phyloP scores from a whole-genome alignment of 2,329 filamentous ascomycete genomes.

The Helminthosporium solani region DNA sequence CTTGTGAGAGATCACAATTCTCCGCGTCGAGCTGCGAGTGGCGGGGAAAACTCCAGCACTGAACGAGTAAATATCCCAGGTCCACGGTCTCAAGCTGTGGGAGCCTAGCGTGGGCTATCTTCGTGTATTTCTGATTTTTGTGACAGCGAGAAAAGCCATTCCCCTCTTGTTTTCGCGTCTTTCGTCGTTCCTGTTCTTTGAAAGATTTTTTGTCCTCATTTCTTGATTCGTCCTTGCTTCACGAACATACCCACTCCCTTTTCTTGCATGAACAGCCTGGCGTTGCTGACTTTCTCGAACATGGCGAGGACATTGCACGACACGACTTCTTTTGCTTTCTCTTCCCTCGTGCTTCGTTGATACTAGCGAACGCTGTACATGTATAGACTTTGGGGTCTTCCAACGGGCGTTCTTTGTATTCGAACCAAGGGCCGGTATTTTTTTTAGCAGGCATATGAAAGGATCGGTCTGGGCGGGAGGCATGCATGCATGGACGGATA shows the following conservation, averaged over 20 bases:
- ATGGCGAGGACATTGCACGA: neutral
- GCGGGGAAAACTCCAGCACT: constrained; percentile 15
- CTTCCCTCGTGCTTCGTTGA: neutral
- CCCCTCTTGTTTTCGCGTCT: neutral
- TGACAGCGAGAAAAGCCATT: neutral
- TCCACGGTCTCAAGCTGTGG: constrained; percentile 14
- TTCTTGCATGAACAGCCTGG: neutral
- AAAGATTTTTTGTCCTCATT: neutral
- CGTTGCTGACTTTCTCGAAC: neutral
- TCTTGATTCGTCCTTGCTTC: neutral
- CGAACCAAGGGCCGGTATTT: neutral
- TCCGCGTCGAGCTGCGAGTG: constrained; percentile 11
- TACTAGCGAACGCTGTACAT: neutral
- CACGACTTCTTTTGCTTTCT: neutral
- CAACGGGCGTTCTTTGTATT: neutral
- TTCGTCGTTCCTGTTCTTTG: neutral
- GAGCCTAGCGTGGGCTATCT: constrained; percentile 14
- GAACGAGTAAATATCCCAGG: constrained; percentile 12
- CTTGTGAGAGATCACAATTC: constrained; percentile 11
- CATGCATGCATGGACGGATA: too few species aligned
- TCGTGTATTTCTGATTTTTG: constrained; percentile 3
- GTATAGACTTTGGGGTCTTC: constrained; percentile 2
- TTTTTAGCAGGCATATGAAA: neutral
- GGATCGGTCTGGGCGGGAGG: too few species aligned
- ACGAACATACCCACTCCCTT: neutral